Evolutionary conservation across 1,139 yeast genomes (phyloP), one percentile per base, ranked within the genome.

Genomic region (Protomyces inundatus): DNA sequence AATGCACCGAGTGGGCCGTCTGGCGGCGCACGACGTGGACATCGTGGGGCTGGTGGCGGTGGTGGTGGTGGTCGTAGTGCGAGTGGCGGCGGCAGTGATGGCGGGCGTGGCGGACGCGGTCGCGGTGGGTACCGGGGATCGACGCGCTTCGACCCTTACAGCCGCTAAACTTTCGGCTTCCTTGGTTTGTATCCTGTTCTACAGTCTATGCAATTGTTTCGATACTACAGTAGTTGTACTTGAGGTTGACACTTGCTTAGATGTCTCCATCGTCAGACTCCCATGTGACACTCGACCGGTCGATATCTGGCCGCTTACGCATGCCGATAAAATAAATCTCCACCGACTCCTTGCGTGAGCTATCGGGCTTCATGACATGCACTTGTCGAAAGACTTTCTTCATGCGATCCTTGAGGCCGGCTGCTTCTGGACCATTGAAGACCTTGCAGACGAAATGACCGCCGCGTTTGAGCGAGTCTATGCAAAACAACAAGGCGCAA

Each of bases 361-460:
- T 84, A 3, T 74, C 76, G 0, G 89, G 90, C 70, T 84, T 85
- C 68, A 77, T 82, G 56, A 85, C 76, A 9, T 74, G 72, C 0
- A 90, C 96, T 9, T 73, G 74, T 7, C 77, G 73, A 73, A 93
- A 93, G 1, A 84, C 85, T 66, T 74, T 77, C n/a, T 73, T 72
- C 52, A 90, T 75, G 65, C 95, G 77, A 3, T 75, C 72, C 65
- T 85, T 85, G 30, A 90, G 77, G 6, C 82, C 73, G 33, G 70
- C 74, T 69, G 89, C 87, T 70, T 90, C 96, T 34, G 82, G 77
- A 0, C 96, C 95, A 0, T 84, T 78, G 68, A 82, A 84, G 66
- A 88, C 81, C 72, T 95, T 85, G 69, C 95, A 82, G 4, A 90
- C 85, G 70, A 90, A 82, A 6, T 80, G 75, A 0, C 98, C 98